Base-by-base conservation (phyloP, 495 filamentous ascomycete genomes). In the Hypoxylon fuscum region DNA sequence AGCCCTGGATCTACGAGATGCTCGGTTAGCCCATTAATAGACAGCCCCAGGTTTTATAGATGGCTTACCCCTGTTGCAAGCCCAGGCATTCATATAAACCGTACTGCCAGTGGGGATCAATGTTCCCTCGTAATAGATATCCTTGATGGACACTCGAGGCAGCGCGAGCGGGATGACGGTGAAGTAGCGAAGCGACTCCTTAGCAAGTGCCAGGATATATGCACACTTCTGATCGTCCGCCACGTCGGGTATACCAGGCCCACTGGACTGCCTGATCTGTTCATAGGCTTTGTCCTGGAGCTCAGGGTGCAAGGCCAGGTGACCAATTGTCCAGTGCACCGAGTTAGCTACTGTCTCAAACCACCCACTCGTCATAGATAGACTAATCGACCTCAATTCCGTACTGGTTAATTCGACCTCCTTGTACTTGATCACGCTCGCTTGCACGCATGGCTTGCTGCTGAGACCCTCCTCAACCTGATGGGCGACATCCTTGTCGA, bases 61-160 rank as follows among this genome's bases (percentile, higher is more conserved):
- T 34, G 31, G 31, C 58, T 62, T 27, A 66, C 81, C 84, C 77
- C 79, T 85, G 48, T 86, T 87, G 53, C 84, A 87, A 9, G 82
- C 83, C 84, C 83, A 87, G 0, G 82, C 79, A 64, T 88, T 88
- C 47, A 88, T 70, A 67, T 86, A 87, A 50, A 86, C 78, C 0
- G 84, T 81, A 2, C 81, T 86, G 18, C 83, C 82, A 40, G 80
- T 79, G 0, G 85, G 86, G 15, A 87, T 85, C n/a, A 77, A 53
- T 22, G 74, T 72, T 4, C 78, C 83, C 11, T 86, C 62, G 54
- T 85, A 88, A 0, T 73, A 77, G 11, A 87, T 77, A 45, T 87
- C 85, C 49, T 79, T 81, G 55, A 85, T 81, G 0, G 83, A 83
- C 1, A 76, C 83, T 20, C 84, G 78, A 6, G 85, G 85, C 1